Evolutionary conservation across 257 asterid genomes (phyloP).

Genomic region (Gentiana dahurica): DNA sequence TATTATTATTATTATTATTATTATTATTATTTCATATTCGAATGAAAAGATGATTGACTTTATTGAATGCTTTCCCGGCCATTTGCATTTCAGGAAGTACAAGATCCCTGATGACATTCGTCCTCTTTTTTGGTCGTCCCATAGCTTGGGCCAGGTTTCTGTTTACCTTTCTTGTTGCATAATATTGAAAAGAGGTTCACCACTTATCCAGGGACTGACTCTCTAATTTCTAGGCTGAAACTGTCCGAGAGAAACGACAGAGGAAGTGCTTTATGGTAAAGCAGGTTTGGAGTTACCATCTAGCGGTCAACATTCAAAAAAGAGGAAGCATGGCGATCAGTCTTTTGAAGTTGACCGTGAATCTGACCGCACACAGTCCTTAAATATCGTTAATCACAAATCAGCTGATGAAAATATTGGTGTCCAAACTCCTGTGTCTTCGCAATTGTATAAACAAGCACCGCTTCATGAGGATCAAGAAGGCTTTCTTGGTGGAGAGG

Average conservation of each 20-base stretch:
- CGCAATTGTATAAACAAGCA: constrained; percentile 11
- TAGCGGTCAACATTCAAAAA: constrained; percentile 31
- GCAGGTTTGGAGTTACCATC: constrained; percentile 56
- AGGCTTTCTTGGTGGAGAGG: constrained; percentile 15
- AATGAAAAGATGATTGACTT: neutral
- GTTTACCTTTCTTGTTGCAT: constrained; percentile 6
- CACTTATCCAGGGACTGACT: constrained; percentile 8
- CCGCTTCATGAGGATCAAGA: constrained; percentile 8
- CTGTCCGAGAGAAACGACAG: constrained; percentile 67
- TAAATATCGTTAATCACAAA: constrained; percentile 11
- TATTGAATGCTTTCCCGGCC: neutral
- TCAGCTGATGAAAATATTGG: constrained; percentile 17
- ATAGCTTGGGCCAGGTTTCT: constrained; percentile 82
- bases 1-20: constrained; percentile 5
- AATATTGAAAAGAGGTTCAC: constrained; percentile 1
- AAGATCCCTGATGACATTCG: constrained; percentile 55
- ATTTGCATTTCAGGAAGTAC: constrained; percentile 54
- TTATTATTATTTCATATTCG: neutral
- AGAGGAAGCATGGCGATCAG: constrained; percentile 24
- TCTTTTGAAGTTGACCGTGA: constrained; percentile 18
- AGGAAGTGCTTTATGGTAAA: constrained; percentile 66
- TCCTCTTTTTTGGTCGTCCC: constrained; percentile 86
- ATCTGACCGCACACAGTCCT: constrained; percentile 13
- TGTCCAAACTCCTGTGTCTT: constrained; percentile 1
- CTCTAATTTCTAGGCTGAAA: constrained; percentile 48